Evolutionary conservation across 345 rosid genomes (phyloP), one percentile per base, ranked within the genome.

Genomic region (Trapa bicornis): DNA sequence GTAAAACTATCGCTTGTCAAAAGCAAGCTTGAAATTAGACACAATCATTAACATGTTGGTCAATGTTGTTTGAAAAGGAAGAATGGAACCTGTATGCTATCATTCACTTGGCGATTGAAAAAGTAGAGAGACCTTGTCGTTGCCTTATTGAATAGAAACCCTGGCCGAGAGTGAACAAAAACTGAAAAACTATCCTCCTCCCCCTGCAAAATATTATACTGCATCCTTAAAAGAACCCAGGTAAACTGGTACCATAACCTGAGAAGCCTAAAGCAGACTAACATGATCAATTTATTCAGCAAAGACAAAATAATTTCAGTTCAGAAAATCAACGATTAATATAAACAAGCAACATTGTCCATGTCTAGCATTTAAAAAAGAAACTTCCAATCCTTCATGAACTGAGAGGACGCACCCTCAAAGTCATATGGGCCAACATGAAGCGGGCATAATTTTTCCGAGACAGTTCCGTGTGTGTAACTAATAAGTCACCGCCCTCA

Each of bases 161-260:
- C 95, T 66, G 97, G 99, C 84, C 99, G 86, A 48, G 99, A 86
- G 70, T 94, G 99, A 78, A 94, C 96, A 72, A 35, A 86, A 61
- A 94, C 81, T 22, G 99, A 87, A 76, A 94, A 94, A 64, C 74
- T 85, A 37, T 70, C 81, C 68, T 94, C 93, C 71, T 75, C 84
- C 45, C 87, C 96, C 99, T 91, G 86, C 78, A 81, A 76, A 74
- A 65, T 16, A 66, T 58, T 45, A 57, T n/a, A 35, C n/a, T 14
- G 33, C 47, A 65, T 37, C 35, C 13, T 16, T 41, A 45, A 2
- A 47, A 13, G 36, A 37, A 33, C 1, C 37, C 65, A 56, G 42
- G 22, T 13, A 43, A 60, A n/a, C 29, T 22, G 15, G 17, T 15
- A 67, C 17, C 42, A 8, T 14, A 71, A 35, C 29, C 29, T 22